Evolutionary conservation across 305 asterid species (phyloP).

Genomic region (Fraxinus latifolia): DNA sequence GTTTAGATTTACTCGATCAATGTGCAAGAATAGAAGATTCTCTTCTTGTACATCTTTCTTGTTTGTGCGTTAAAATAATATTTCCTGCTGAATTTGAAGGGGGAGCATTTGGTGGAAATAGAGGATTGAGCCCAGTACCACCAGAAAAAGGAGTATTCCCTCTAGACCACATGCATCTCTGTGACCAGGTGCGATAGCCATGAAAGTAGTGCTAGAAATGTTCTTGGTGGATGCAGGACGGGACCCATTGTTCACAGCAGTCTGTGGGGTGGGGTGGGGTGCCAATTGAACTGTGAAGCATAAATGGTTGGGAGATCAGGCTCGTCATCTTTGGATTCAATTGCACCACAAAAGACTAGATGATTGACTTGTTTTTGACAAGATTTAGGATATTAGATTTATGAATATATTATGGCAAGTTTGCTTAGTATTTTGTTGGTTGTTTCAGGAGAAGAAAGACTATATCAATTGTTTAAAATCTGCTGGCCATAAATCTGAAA

Average conservation of each 20-base stretch:
- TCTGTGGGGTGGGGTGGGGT: not conserved
- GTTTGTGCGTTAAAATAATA: constrained; percentile 2
- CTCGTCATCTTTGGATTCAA: not conserved
- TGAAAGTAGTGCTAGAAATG: not conserved
- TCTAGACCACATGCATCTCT: constrained; percentile 82
- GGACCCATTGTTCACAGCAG: not conserved
- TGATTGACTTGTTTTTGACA: not conserved
- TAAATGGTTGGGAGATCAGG: not conserved
- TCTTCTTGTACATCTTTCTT: not conserved
- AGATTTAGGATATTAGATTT: constrained; percentile 13
- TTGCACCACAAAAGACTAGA: not conserved
- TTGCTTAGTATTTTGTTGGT: constrained; percentile 5
- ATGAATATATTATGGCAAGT: not conserved
- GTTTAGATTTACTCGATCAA: constrained; percentile 7
- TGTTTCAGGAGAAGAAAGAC: constrained; percentile 85
- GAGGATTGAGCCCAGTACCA: constrained; percentile 93
- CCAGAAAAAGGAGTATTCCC: constrained; percentile 95
- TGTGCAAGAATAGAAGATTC: not conserved
- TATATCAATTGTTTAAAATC: constrained; percentile 73
- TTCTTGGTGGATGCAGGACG: not conserved
- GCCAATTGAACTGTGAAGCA: not conserved
- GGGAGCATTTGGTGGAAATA: constrained; percentile 90
- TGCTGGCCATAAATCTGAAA: constrained; percentile 71
- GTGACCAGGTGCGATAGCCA: constrained; percentile 42
- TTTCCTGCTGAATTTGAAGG: constrained; percentile 40